phyloP scores from a whole-genome alignment of 2,329 filamentous ascomycete genomes.

The Hypomyces rosellus region DNA sequence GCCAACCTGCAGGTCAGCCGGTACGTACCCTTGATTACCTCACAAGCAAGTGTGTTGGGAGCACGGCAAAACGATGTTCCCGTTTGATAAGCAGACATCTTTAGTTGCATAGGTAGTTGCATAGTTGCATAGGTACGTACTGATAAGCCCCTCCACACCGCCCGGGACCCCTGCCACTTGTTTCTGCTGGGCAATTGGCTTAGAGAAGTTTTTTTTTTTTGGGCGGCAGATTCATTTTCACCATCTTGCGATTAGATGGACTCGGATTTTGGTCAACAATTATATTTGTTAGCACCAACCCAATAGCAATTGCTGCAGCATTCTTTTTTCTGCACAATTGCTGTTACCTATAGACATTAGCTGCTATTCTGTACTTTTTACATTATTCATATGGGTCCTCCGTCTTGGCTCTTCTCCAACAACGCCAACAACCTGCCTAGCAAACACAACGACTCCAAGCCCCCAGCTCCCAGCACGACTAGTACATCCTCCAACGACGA shows the following conservation, averaged over 20 bases:
- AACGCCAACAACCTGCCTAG: conserved; percentile 22
- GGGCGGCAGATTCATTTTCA: neutral
- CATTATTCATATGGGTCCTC: conserved; percentile 20
- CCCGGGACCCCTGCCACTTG: conserved; percentile 2
- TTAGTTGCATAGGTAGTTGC: too few relatives aligned
- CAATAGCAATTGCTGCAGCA: neutral
- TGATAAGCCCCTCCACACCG: conserved; percentile 13
- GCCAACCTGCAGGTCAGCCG: neutral
- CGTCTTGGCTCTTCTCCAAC: conserved; percentile 39
- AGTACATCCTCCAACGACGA: conserved; percentile 5
- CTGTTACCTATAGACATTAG: too few relatives aligned
- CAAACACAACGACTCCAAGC: neutral
- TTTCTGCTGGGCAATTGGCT: conserved; percentile 4
- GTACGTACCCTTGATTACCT: neutral
- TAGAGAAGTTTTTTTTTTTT: conserved; percentile 3
- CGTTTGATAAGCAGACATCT: too few relatives aligned
- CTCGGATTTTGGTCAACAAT: neutral
- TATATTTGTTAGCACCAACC: neutral
- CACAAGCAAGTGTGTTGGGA: too few relatives aligned
- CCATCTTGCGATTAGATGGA: neutral
- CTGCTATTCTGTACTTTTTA: too few relatives aligned
- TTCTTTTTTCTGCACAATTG: neutral
- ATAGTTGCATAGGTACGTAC: too few relatives aligned
- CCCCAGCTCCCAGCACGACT: conserved; percentile 17
- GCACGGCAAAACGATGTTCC: conserved; percentile 12